Evolutionary conservation across 441 rosid species (phyloP).

Genomic region (Bocquillonia castaneifolia): DNA sequence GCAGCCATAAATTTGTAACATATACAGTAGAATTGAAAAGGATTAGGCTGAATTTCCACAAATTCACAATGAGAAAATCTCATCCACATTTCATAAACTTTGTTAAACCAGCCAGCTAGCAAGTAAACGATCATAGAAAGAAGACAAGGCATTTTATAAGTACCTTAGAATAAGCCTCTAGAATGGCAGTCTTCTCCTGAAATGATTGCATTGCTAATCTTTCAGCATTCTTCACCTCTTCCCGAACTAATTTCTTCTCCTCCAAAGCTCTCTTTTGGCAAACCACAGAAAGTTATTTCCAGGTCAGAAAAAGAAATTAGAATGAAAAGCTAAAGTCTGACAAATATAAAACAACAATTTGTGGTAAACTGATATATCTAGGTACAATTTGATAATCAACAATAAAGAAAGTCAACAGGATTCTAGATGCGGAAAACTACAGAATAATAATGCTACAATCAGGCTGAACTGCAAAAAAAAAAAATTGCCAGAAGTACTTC

Average conservation of each 20-base stretch:
- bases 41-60: not conserved
- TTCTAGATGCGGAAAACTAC: not conserved
- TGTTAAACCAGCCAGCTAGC: slow-evolving; percentile 3
- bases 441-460: not conserved
- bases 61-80: not conserved
- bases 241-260: slow-evolving; percentile 63
- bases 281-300: not conserved
- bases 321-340: not conserved
- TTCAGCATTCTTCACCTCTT: slow-evolving; percentile 70
- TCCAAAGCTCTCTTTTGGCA: slow-evolving; percentile 60
- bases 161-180: slow-evolving; percentile 80
- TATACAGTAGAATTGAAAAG: slow-evolving; percentile 2
- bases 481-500: no score
- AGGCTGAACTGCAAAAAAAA: not conserved
- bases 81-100: not conserved
- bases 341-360: not conserved
- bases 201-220: slow-evolving; percentile 55
- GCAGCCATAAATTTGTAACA: not conserved
- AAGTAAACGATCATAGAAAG: not conserved
- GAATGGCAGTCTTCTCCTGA: slow-evolving; percentile 56
- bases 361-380: not conserved
- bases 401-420: not conserved
- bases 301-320: slow-evolving; percentile 4
- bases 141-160: slow-evolving; percentile 3
- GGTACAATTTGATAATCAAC: not conserved